These are phyloP conservation scores for Scedosporium boydii DNA, from an alignment of 2,329 filamentous ascomycete genomes.

Conservation along the genomic window DNA sequence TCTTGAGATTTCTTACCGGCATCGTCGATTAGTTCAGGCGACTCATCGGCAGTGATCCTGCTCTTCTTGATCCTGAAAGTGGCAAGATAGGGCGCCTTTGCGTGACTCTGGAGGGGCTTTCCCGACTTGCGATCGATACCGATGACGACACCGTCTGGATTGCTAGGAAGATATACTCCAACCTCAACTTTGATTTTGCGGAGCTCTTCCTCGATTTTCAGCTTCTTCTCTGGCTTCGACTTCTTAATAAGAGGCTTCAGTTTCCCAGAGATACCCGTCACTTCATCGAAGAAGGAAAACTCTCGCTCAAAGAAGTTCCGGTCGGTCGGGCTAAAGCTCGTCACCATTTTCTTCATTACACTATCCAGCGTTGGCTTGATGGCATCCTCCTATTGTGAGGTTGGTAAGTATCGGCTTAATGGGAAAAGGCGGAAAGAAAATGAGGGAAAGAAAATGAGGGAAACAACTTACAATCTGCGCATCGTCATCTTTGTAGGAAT, in stretches of 20 bases:
- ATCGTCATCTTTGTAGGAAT: slow-evolving; percentile 95
- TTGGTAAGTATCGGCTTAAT: slow-evolving; percentile 11
- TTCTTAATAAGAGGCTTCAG: slow-evolving; percentile 87
- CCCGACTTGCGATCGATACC: slow-evolving; percentile 97
- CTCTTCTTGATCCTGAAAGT: slow-evolving; percentile 94
- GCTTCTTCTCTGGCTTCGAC: slow-evolving; percentile 93
- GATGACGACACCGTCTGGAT: slow-evolving; percentile 93
- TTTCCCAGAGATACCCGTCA: slow-evolving; percentile 91
- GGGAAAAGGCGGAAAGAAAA: not conserved
- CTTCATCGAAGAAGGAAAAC: slow-evolving; percentile 96
- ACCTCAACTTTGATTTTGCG: slow-evolving; percentile 96
- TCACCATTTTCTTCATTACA: slow-evolving; percentile 76
- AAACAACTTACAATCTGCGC: slow-evolving; percentile 59
- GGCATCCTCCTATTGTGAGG: slow-evolving; percentile 57
- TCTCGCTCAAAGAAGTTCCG: slow-evolving; percentile 85
- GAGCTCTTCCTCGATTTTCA: slow-evolving; percentile 97
- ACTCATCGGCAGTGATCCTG: slow-evolving; percentile 25
- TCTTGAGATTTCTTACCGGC: slow-evolving; percentile 40
- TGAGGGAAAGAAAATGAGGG: too few relatives aligned
- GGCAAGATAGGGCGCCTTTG: slow-evolving; percentile 98
- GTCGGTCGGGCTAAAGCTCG: slow-evolving; percentile 71
- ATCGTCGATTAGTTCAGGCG: slow-evolving; percentile 2
- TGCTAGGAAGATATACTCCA: slow-evolving; percentile 92
- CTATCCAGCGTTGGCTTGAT: slow-evolving; percentile 90
- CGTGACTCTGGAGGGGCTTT: slow-evolving; percentile 94